Conservation (phyloP, 257 asterid genomes). For the Ligustrum vulgare region DNA sequence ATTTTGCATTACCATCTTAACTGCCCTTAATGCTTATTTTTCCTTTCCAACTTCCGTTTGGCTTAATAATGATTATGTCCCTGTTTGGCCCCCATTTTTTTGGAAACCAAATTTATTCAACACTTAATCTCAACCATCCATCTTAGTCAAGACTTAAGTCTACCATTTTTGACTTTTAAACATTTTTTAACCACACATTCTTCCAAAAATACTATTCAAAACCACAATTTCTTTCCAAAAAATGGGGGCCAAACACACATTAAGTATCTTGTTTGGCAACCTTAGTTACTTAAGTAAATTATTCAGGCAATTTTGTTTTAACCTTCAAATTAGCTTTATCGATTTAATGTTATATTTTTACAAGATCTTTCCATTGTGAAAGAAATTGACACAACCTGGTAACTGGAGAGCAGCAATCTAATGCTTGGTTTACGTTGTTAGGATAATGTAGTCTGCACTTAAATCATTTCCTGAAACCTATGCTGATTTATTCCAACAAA, state of each 20-base stretch:
- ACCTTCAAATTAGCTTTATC: neutral
- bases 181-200: too few species aligned
- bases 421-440: neutral
- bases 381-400: neutral
- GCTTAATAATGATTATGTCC: neutral
- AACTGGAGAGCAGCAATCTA: neutral
- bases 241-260: too few species aligned
- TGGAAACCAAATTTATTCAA: too few species aligned
- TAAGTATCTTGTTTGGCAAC: neutral
- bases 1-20: neutral
- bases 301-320: neutral
- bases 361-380: neutral
- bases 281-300: neutral
- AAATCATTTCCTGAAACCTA: neutral
- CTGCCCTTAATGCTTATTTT: neutral
- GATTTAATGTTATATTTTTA: neutral
- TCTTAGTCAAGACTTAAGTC: too few species aligned
- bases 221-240: too few species aligned
- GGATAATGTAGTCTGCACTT: neutral
- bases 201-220: too few species aligned
- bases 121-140: too few species aligned
- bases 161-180: too few species aligned
- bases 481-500: neutral
- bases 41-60: neutral
- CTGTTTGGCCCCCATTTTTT: too few species aligned